These are phyloP conservation scores for Aspergillus hiratsukae DNA, from an alignment of 2,329 filamentous ascomycete genomes.

Conservation along the genomic window DNA sequence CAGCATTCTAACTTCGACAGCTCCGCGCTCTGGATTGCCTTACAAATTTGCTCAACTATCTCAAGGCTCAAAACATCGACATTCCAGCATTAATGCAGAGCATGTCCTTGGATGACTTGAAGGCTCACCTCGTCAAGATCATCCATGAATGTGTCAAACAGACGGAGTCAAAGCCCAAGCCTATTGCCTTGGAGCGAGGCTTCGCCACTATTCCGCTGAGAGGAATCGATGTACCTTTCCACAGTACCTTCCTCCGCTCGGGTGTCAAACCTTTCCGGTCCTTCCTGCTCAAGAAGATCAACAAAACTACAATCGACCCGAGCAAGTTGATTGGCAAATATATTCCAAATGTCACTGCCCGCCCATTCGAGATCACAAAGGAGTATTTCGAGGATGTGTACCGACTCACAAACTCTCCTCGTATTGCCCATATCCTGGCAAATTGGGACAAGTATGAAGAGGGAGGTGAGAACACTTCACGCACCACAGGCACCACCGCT, in stretches of 20 bases:
- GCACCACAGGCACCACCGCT: slow-evolving; percentile 13
- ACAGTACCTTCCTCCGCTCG: slow-evolving; percentile 94
- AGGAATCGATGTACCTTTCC: slow-evolving; percentile 98
- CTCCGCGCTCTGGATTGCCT: slow-evolving; percentile 62
- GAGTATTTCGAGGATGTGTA: slow-evolving; percentile 99
- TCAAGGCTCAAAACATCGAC: slow-evolving; percentile 96
- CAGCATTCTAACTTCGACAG: slow-evolving; percentile 24
- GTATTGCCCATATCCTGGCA: slow-evolving; percentile 57
- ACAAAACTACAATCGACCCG: slow-evolving; percentile 97
- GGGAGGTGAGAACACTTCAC: slow-evolving; percentile 22
- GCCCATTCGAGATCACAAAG: slow-evolving; percentile 91
- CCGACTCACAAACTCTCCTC: slow-evolving; percentile 74
- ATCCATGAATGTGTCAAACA: slow-evolving; percentile 83
- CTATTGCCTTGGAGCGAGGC: slow-evolving; percentile 85
- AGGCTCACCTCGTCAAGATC: slow-evolving; percentile 82
- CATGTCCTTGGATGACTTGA: slow-evolving; percentile 83
- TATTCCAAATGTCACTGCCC: slow-evolving; percentile 96
- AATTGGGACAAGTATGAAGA: slow-evolving; percentile 75
- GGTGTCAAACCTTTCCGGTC: slow-evolving; percentile 98
- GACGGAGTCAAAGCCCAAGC: slow-evolving; percentile 82
- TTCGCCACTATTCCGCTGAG: slow-evolving; percentile 95
- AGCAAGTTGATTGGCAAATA: slow-evolving; percentile 97
- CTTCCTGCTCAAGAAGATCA: slow-evolving; percentile 99
- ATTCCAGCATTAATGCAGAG: slow-evolving; percentile 88
- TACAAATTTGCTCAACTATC: slow-evolving; percentile 82